These are phyloP conservation scores for Pythium myriotylum DNA, from an alignment of 352 stramenopile genomes.

Conservation along the genomic window DNA sequence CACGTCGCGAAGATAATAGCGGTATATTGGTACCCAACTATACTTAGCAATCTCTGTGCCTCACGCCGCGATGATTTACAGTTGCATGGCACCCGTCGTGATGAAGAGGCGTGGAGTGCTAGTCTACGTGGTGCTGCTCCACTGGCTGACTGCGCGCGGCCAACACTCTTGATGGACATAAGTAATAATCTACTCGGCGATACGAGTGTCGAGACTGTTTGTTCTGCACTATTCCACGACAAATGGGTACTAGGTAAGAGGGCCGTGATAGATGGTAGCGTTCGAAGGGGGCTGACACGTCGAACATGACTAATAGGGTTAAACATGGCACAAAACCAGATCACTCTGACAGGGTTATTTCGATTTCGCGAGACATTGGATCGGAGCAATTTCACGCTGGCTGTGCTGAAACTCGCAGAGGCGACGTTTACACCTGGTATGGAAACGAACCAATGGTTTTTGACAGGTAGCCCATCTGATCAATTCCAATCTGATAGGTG, in stretches of 20 bases:
- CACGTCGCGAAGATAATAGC: constrained; percentile 67
- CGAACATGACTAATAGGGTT: constrained; percentile 29
- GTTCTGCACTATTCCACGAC: constrained; percentile 59
- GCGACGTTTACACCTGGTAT: constrained; percentile 26
- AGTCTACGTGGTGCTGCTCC: constrained; percentile 43
- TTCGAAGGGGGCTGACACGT: neutral
- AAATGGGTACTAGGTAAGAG: constrained; percentile 64
- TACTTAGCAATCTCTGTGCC: neutral
- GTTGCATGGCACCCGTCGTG: constrained; percentile 54
- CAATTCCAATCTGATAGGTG: neutral
- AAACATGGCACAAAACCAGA: constrained; percentile 47
- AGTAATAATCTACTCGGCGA: constrained; percentile 52
- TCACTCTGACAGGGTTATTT: constrained; percentile 35
- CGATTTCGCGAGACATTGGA: constrained; percentile 41
- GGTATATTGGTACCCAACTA: constrained; percentile 17
- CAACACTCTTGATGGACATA: constrained; percentile 47
- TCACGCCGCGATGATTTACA: constrained; percentile 15
- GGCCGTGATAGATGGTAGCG: neutral
- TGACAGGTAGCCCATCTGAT: no score
- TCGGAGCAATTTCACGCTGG: constrained; percentile 49
- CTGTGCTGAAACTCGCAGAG: constrained; percentile 38
- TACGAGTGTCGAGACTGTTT: constrained; percentile 38
- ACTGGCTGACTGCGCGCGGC: constrained; percentile 2
- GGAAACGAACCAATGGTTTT: neutral
- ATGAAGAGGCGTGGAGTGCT: constrained; percentile 60